Evolutionary conservation across 225 moss, liverwort and hornwort species (phyloP), one percentile per base, ranked within the genome.

Genomic region (Lunularia cruciata): DNA sequence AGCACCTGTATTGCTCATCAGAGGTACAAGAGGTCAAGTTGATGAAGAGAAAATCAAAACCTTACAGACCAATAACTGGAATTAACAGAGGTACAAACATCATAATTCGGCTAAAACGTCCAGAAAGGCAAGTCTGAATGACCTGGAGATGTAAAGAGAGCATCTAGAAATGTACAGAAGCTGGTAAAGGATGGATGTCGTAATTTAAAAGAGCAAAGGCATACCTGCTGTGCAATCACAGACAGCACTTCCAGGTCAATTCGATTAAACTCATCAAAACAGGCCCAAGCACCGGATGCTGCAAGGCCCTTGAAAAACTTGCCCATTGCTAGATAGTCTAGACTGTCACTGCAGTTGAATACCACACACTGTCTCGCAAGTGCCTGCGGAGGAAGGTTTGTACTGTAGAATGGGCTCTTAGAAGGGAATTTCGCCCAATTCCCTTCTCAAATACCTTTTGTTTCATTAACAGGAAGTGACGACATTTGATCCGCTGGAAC

Each of bases 261-360:
- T 67, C 91, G 86, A 67, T 94, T 94, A 25, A 91, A 94, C 48
- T 94, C 94, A 82, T 94, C 94, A 70, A 94, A 94, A 60, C 91
- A 94, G 45, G 94, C 83, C 94, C 94, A 94, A 31, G 94, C 91
- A 45, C 94, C 94, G 0, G 87, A 76, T 47, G 86, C 73, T 6
- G 86, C 94, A 40, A 94, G 79, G 4, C 94, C 94, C 76, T 91
- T 94, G 51, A 94, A 94, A 55, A 94, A 91, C 20, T 94, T 94
- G 60, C 85, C 94, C 94, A 94, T 94, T 0, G 94, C 87, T 47
- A 89, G 47, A 52, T 94, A 94, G 60, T 94, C 91, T 19, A 94
- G 49, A 54, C 91, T 86, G 65, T 94, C 94, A 19, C 83, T 87
- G 63, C 94, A 94, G 61, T 94, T 94, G 68, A 94, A 94, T 23